Percentiles rank a stretch among this genome's conserved stretches.
Evolutionary conservation across 202 grass and related monocot species (phyloP).

Genomic region (Schoenoplectus tabernaemontani): DNA sequence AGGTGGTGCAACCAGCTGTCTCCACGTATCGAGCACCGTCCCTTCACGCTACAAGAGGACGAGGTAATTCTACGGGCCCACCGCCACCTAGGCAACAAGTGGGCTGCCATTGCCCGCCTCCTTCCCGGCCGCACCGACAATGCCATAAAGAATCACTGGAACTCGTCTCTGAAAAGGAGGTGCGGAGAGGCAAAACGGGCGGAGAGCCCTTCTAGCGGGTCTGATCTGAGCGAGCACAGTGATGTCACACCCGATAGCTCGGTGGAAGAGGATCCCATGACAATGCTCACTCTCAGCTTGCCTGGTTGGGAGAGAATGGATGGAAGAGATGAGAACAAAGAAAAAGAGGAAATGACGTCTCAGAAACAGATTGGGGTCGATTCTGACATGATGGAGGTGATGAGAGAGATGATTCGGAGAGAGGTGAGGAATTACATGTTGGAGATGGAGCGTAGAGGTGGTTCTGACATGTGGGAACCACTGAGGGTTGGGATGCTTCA

Average conservation of each 20-base stretch:
- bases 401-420: slow-evolving; percentile 76
- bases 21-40: slow-evolving; percentile 78
- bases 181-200: slow-evolving; percentile 27
- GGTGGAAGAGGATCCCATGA: slow-evolving; percentile 48
- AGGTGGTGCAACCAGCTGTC: slow-evolving; percentile 98
- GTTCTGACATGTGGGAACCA: slow-evolving; percentile 25
- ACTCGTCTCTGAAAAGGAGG: slow-evolving; percentile 89
- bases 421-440: slow-evolving; percentile 80
- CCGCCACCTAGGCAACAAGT: slow-evolving; percentile 57
- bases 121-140: slow-evolving; percentile 71
- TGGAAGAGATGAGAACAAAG: slow-evolving; percentile 23
- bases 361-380: not conserved
- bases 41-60: slow-evolving; percentile 77
- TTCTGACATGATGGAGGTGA: slow-evolving; percentile 22
- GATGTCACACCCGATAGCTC: slow-evolving; percentile 37
- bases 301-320: slow-evolving; percentile 31
- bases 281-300: slow-evolving; percentile 58
- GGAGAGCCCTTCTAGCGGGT: slow-evolving; percentile 42
- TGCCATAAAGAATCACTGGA: slow-evolving; percentile 92
- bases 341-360: slow-evolving; percentile 23
- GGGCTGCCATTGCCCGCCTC: slow-evolving; percentile 82
- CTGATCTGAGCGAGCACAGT: slow-evolving; percentile 56
- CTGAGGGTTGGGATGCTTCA: slow-evolving; percentile 26
- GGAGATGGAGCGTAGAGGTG: slow-evolving; percentile 41
- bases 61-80: slow-evolving; percentile 58